Evolutionary conservation across 2,329 filamentous ascomycete genomes (phyloP).

Genomic region (Emmonsiellopsis sp.): DNA sequence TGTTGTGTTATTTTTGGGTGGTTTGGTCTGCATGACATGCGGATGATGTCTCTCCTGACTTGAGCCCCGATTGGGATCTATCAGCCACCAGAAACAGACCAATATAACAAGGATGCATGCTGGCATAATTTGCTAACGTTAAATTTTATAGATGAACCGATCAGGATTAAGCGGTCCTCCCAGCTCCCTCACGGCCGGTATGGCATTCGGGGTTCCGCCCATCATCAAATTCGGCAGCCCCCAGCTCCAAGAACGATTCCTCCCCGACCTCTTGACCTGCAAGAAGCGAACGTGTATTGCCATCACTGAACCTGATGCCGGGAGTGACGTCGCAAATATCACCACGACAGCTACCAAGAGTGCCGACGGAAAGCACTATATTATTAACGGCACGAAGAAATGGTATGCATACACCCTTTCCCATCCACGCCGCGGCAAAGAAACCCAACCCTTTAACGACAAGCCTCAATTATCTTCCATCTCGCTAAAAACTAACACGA

Average conservation of each 20-base stretch:
- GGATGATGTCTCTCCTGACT: not conserved
- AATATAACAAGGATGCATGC: too few species aligned
- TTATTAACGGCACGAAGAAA: slow-evolving; percentile 70
- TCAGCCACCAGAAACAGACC: too few species aligned
- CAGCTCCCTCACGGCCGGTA: slow-evolving; percentile 59
- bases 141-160: slow-evolving; percentile 46
- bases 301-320: slow-evolving; percentile 68
- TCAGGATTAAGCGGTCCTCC: slow-evolving; percentile 56
- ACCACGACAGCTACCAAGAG: slow-evolving; percentile 57
- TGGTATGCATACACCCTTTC: slow-evolving; percentile 38
- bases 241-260: slow-evolving; percentile 54
- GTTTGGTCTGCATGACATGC: not conserved
- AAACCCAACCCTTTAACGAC: not conserved
- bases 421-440: slow-evolving; percentile 15
- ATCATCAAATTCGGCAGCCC: slow-evolving; percentile 59
- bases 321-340: slow-evolving; percentile 66
- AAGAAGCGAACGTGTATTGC: slow-evolving; percentile 64
- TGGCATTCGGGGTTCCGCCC: slow-evolving; percentile 64
- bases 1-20: not conserved
- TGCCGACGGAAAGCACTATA: slow-evolving; percentile 56
- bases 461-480: not conserved
- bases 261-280: slow-evolving; percentile 60
- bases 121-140: not conserved
- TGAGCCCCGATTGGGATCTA: not conserved
- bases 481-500: not conserved